Conservation (phyloP, 441 rosid genomes). For the Gossypium davidsonii region DNA sequence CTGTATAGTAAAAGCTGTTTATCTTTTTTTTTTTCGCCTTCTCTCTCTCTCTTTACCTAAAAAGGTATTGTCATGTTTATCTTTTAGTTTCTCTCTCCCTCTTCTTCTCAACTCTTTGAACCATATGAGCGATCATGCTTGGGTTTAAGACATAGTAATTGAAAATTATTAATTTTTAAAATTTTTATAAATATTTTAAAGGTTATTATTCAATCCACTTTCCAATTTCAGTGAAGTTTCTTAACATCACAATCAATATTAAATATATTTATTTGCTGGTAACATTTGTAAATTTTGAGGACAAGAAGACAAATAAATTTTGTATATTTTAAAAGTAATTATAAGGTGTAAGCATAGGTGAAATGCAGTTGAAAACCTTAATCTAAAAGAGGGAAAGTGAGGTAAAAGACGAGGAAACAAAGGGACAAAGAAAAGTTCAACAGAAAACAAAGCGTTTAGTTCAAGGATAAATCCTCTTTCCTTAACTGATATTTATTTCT, state of each 20-base stretch:
- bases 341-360: too few species aligned
- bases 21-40: not conserved
- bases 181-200: not conserved
- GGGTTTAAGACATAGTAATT: not conserved
- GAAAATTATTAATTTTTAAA: not conserved
- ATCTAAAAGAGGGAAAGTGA: not conserved
- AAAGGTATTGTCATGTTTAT: slow-evolving; percentile 25
- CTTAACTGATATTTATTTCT: slow-evolving; percentile 8
- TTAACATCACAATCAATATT: too few species aligned
- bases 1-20: slow-evolving; percentile 18
- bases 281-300: too few species aligned
- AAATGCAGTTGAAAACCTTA: not conserved
- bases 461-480: slow-evolving; percentile 27
- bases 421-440: slow-evolving; percentile 13
- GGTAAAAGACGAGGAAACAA: not conserved
- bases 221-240: too few species aligned
- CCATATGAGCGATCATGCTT: slow-evolving; percentile 20
- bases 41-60: slow-evolving; percentile 8
- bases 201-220: not conserved
- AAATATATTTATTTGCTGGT: too few species aligned
- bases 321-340: too few species aligned
- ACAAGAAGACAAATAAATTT: too few species aligned
- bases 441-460: slow-evolving; percentile 27
- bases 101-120: not conserved
- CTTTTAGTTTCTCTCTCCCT: slow-evolving; percentile 1